Conservation (phyloP, 257 asterid species). For the Solanum phureja region DNA sequence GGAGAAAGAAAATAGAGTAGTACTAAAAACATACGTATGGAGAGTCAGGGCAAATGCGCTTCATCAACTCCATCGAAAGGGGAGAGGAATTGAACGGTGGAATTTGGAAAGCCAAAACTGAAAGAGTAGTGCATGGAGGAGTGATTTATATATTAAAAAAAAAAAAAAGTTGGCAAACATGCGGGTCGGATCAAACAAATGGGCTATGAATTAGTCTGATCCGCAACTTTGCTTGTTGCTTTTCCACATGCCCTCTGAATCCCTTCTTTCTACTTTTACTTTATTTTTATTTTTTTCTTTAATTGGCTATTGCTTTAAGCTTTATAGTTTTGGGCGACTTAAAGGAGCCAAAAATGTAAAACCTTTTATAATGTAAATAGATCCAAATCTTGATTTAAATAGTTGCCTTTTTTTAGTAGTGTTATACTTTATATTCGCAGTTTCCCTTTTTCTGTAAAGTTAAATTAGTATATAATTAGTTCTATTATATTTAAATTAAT, state of each 20-base stretch:
- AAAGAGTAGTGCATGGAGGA: not conserved
- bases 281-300: not conserved
- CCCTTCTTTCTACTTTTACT: not conserved
- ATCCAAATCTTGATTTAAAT: not conserved
- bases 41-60: conserved; percentile 33
- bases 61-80: conserved; percentile 23
- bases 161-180: not conserved
- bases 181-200: not conserved
- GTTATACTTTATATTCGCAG: not conserved
- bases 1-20: not conserved
- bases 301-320: not conserved
- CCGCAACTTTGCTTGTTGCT: not conserved
- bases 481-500: too few species aligned
- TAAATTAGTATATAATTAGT: too few species aligned
- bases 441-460: not conserved
- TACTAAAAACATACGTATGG: conserved; percentile 25
- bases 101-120: not conserved
- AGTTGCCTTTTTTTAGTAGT: not conserved
- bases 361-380: not conserved
- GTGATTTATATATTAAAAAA: not conserved
- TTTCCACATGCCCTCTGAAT: not conserved
- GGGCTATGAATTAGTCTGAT: not conserved
- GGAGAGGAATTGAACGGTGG: not conserved
- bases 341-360: not conserved
- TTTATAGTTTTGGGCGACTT: not conserved